Evolutionary conservation across 2,329 filamentous ascomycete species (phyloP), one percentile per base, ranked within the genome.

Genomic region (Alternaria gaisen): DNA sequence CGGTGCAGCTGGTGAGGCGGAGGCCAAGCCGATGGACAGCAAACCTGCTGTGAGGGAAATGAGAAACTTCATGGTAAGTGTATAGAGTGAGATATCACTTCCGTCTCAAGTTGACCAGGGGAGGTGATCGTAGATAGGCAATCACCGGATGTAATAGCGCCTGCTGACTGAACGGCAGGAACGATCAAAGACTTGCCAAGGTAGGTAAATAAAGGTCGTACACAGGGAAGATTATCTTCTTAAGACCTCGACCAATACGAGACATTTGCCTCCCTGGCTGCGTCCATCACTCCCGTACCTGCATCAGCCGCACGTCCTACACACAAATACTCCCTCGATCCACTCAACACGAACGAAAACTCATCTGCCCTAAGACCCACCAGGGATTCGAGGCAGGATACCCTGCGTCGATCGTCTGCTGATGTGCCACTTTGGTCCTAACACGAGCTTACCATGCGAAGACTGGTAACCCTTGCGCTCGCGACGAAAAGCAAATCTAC

Each of bases 11-110:
- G 63, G 63, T 24, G 60, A 58, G 22, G 60, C 63, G 20, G 66
- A 58, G 28, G 65, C 65, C 40, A 67, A 36, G 55, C 61, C 62
- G 9, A 68, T 52, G n/a, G 71, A 70, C 32, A 72, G 58, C 34
- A 70, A 34, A 18, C 64, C 65, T 34, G 66, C 63, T 10, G 68
- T 61, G 10, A 72, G 53, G 5, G 63, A 65, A 41, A 65, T 43
- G 18, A 72, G 32, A 20, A 70, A 61, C 64, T 63, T 71, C 70
- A 72, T 72, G 1, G 10, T 53, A 34, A 18, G 18, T 12, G 9
- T 43, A 28, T 16, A 38, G 6, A 38, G 7, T 9, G 16, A 36
- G 14, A 24, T 51, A 43, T 28, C 40, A 16, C 32, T 36, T 36
- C 11, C 32, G 38, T 18, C 9, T 30, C 6, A 26, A 44, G 14